Conservation (phyloP, 2,329 filamentous ascomycete species). For the Trichophyton verrucosum region DNA sequence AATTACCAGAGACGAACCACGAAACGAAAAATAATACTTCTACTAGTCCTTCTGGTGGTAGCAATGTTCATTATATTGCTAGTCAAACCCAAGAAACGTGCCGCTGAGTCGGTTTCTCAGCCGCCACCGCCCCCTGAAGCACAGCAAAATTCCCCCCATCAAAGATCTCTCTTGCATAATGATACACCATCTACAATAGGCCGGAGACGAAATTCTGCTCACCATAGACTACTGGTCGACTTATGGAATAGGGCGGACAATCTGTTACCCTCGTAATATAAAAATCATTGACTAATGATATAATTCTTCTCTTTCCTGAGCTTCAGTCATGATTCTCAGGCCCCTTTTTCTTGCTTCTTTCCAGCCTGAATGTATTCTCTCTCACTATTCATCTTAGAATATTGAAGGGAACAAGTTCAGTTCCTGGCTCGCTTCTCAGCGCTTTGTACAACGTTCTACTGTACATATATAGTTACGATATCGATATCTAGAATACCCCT, state of each 20-base stretch:
- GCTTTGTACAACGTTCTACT: not conserved
- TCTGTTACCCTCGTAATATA: not conserved
- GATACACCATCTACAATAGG: not conserved
- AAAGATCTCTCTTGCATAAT: not conserved
- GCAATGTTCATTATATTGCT: constrained; percentile 76
- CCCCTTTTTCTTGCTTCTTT: not conserved
- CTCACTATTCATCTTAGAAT: not conserved
- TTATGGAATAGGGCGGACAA: not conserved
- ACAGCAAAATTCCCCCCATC: constrained; percentile 12
- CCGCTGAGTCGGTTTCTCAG: constrained; percentile 12
- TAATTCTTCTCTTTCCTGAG: not conserved
- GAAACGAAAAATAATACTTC: constrained; percentile 82
- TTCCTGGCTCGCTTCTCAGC: not conserved
- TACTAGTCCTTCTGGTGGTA: constrained; percentile 72
- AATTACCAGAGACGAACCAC: constrained; percentile 79
- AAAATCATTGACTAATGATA: not conserved
- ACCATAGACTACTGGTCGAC: not conserved
- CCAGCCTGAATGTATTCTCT: not conserved
- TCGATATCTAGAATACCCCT: constrained; percentile 1
- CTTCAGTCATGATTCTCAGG: not conserved
- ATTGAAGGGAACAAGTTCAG: not conserved
- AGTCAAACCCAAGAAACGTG: constrained; percentile 56
- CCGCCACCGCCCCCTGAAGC: constrained; percentile 18
- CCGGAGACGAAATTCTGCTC: not conserved
- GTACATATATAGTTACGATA: constrained; percentile 1